Conservation (phyloP, 2,329 filamentous ascomycete genomes). For the Hysterium pulicare region DNA sequence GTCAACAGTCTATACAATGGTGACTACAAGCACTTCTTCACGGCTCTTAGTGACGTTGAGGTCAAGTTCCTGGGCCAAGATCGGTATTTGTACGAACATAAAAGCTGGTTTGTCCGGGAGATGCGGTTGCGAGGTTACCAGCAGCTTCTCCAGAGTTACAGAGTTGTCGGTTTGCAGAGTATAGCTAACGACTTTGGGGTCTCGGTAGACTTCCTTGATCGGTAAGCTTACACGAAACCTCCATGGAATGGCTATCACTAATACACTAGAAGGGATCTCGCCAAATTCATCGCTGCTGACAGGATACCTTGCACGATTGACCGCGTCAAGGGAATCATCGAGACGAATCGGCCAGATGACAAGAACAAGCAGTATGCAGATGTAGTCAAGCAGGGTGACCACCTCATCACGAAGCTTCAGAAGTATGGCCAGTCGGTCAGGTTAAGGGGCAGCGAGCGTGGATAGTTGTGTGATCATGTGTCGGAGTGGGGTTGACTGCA, state of each 20-base stretch:
- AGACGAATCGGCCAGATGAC: conserved; percentile 95
- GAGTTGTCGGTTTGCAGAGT: conserved; percentile 91
- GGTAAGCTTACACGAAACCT: conserved; percentile 54
- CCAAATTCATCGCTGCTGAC: conserved; percentile 93
- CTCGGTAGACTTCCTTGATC: conserved; percentile 92
- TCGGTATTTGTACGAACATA: conserved; percentile 92
- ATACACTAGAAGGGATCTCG: conserved; percentile 68
- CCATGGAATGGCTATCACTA: conserved; percentile 8
- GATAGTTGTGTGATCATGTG: conserved; percentile 46
- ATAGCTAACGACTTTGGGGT: conserved; percentile 98
- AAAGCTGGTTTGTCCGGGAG: conserved; percentile 95
- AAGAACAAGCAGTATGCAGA: conserved; percentile 99
- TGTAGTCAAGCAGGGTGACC: conserved; percentile 94
- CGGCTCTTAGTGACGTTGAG: conserved; percentile 83
- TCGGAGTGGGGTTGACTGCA: not conserved
- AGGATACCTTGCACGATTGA: conserved; percentile 97
- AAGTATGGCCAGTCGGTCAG: conserved; percentile 98
- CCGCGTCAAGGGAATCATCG: conserved; percentile 92
- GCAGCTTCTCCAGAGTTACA: conserved; percentile 94
- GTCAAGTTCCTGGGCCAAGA: conserved; percentile 92
- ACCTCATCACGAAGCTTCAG: conserved; percentile 97
- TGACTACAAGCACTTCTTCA: conserved; percentile 92
- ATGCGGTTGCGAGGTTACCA: conserved; percentile 97
- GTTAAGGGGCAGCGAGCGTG: conserved; percentile 89
- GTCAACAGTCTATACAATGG: conserved; percentile 91